A percentile compares a stretch with the other conserved stretches of the same genome.
Evolutionary conservation across 331 rosid species (phyloP).

Genomic region (Stylosanthes scabra): DNA sequence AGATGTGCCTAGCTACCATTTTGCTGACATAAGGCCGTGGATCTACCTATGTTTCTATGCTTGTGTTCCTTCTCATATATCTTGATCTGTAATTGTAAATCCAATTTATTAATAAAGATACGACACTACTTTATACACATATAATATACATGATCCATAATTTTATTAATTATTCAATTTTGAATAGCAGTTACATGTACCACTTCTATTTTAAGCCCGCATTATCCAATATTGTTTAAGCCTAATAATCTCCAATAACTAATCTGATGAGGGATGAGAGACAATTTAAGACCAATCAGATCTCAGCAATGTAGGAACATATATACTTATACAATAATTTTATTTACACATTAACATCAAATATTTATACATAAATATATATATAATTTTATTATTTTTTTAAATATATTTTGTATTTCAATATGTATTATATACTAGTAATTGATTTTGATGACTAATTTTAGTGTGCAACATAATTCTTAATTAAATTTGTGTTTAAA

Average conservation of each 20-base stretch:
- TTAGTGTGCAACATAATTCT: no score
- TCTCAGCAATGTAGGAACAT: not conserved
- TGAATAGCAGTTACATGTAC: conserved; percentile 11
- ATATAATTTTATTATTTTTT: no score
- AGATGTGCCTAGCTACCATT: conserved; percentile 34
- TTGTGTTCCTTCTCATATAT: conserved; percentile 24
- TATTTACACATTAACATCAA: not conserved
- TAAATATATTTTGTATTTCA: no score
- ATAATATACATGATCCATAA: not conserved
- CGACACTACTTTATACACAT: not conserved
- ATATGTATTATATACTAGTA: no score
- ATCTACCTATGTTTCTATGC: conserved; percentile 34
- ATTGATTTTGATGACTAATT: no score
- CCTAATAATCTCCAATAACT: not conserved
- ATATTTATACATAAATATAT: not conserved
- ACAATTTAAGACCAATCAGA: not conserved
- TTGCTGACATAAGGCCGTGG: conserved; percentile 42
- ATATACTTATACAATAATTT: not conserved
- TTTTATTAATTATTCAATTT: conserved; percentile 15
- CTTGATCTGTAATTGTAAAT: conserved; percentile 24
- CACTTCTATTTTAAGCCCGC: not conserved
- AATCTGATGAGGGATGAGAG: not conserved
- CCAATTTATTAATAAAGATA: not conserved
- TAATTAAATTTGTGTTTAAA: no score
- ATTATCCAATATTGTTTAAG: not conserved